Base-by-base conservation (phyloP, 257 asterid genomes). In the Solanum clarkiae region DNA sequence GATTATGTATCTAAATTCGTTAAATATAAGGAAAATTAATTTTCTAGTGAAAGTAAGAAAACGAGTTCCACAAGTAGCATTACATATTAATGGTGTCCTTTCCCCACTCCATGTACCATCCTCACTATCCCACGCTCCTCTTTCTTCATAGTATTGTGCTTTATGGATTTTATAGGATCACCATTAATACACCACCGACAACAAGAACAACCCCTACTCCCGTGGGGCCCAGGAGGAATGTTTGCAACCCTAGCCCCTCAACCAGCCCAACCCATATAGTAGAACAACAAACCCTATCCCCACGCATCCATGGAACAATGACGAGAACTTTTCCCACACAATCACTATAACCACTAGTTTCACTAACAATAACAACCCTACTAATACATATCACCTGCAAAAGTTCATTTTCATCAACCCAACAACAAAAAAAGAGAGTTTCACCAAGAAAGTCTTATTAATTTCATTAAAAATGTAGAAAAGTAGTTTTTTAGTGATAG, bases 311-410 rank as follows among this genome's bases (percentile, higher is more conserved):
- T 53, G 18, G 8, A 53, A 16, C 17, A 53, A 53, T 53, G 6
- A 7, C 2, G 15, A 0, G 17, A 13, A 12, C 56, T 4, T 0
- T 0, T 5, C 5, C 17, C 10, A 20, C 60, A 17, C 10, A 0
- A 17, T 1, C 4, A 10, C 60, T n/a, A 17, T 9, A 0, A 2
- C 4, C 10, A 36, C 60, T 1, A 16, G 18, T 16, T 55, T 10
- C 22, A 6, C 3, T 3, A 55, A 55, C 2, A 55, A 15, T 0
- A 55, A 0, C 22, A 55, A 55, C 17, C 22, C 4, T 16, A 55
- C 22, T 55, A 3, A 4, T 55, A 55, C 9, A 55, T 55, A 10
- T 55, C 8, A 55, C 1, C 10, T 0, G 4, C 60, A 55, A 17
- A 55, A 36, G 2, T 16, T 55, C 60, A 2, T 55, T 55, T 16